Base-by-base conservation (phyloP, 192 early-diverging fungal genomes). In the Diversispora eburnea region DNA sequence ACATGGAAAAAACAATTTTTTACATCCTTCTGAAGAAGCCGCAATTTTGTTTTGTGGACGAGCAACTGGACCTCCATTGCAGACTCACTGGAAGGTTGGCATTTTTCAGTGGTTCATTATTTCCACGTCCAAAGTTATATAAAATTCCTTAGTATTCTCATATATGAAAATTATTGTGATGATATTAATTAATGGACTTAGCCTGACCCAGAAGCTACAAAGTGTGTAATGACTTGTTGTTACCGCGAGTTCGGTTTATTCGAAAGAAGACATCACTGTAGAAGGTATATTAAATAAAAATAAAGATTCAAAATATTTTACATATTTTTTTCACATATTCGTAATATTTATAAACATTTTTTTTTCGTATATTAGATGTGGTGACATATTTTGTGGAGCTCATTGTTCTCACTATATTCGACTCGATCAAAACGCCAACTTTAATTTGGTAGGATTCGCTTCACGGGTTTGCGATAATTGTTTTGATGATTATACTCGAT, bases 211-310 rank as follows among this genome's bases (percentile, higher is more conserved):
- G 75, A 70, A 64, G 76, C 76, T 6, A 73, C 45, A 20, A 57
- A 72, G 12, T 82, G 81, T 59, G 55, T 68, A 19, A 72, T 75
- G 48, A 41, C 61, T 8, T 70, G 54, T 71, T 82, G 81, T 45
- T n/a, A 43, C 3, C 64, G 42, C n/a, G 41, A 46, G 12, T 82
- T 82, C 54, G 66, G 67, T 8, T 45, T 80, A 22, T 78, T 82
- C 20, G 77, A 80, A 20, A 74, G 78, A 59, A 52, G 78, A 33
- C 81, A 82, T 60, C 81, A 82, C 70, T 82, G 81, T 57, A 70
- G 81, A 25, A 51, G 51, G 67, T 69, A n/a, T n/a, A n/a, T n/a
- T n/a, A n/a, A n/a, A n/a, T n/a, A n/a, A n/a, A n/a, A n/a, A n/a
- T n/a, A n/a, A n/a, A n/a, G n/a, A n/a, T n/a, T n/a, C n/a, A n/a